These are phyloP conservation scores for Pugionium dolabratum DNA, from an alignment of 345 rosid genomes.

Conservation along the genomic window DNA sequence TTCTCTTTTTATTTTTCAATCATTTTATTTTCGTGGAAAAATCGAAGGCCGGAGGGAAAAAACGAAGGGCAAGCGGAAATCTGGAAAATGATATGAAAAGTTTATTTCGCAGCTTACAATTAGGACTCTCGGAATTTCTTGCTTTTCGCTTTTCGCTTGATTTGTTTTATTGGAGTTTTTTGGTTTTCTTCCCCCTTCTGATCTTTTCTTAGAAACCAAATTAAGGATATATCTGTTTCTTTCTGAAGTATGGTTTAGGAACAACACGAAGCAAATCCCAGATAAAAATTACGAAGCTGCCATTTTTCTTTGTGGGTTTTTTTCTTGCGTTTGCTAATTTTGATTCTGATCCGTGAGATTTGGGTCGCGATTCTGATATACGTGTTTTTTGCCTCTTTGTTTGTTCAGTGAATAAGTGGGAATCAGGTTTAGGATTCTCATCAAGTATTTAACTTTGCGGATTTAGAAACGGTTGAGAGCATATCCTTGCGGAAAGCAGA, in stretches of 20 bases:
- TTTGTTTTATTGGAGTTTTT: constrained; percentile 7
- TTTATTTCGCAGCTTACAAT: constrained; percentile 5
- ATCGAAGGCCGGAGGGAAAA: neutral
- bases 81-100: no score
- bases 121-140: constrained; percentile 15
- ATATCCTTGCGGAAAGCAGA: neutral
- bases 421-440: constrained; percentile 11
- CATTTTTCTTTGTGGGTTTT: constrained; percentile 20
- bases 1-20: neutral
- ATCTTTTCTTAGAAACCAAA: constrained; percentile 3
- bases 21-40: neutral
- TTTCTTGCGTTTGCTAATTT: constrained; percentile 4
- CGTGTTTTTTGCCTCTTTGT: constrained; percentile 3
- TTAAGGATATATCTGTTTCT: constrained; percentile 25
- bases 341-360: constrained; percentile 23
- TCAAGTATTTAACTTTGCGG: neutral
- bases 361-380: neutral
- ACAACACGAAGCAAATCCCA: constrained; percentile 13
- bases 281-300: neutral
- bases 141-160: constrained; percentile 11
- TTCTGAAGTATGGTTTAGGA: neutral
- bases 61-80: neutral
- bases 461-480: constrained; percentile 3
- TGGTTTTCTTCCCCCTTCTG: neutral
- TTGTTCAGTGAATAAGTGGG: constrained; percentile 15